Percentiles rank a stretch among this genome's conserved stretches.
Conservation (phyloP, 768 basidiomycete genomes). For the Rhodotorula diobovata region DNA sequence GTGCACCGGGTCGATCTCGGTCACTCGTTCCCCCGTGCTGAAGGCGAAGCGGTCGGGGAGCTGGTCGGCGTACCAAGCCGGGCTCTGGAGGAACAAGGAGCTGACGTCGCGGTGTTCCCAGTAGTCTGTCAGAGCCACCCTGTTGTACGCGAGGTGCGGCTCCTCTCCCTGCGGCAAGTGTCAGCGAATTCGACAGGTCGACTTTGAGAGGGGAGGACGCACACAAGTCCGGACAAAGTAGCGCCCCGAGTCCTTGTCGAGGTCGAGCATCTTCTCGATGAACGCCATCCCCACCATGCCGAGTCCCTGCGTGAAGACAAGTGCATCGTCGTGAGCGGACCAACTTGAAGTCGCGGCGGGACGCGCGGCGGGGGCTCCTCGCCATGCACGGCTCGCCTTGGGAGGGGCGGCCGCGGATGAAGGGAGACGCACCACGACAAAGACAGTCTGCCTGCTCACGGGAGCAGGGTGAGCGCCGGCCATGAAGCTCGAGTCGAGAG, state of each 20-base stretch:
- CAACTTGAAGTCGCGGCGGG: too few relatives aligned
- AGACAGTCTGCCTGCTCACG: conserved; percentile 43
- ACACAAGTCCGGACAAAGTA: conserved; percentile 58
- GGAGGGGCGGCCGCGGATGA: too few relatives aligned
- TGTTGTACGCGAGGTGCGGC: conserved; percentile 42
- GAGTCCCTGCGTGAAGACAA: neutral
- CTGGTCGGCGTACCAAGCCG: conserved; percentile 48
- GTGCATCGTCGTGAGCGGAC: too few relatives aligned
- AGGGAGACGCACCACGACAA: conserved; percentile 46
- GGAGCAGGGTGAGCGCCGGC: neutral
- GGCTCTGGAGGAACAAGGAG: conserved; percentile 59
- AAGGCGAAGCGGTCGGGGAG: conserved; percentile 58
- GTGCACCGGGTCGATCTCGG: conserved; percentile 44
- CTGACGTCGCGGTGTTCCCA: conserved; percentile 61
- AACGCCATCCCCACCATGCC: conserved; percentile 65
- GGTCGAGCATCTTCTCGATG: conserved; percentile 63
- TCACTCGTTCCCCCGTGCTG: conserved; percentile 52
- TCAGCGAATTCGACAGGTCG: too few relatives aligned
- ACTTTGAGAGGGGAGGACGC: too few relatives aligned
- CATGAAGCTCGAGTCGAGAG: too few relatives aligned
- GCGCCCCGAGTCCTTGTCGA: conserved; percentile 52
- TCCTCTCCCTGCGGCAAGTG: conserved; percentile 53
- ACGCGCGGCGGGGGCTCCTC: too few relatives aligned
- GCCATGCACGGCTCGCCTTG: too few relatives aligned
- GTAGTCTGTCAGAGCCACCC: conserved; percentile 53